Evolutionary conservation across 768 basidiomycete species (phyloP).

Genomic region (Hericium alpestre): DNA sequence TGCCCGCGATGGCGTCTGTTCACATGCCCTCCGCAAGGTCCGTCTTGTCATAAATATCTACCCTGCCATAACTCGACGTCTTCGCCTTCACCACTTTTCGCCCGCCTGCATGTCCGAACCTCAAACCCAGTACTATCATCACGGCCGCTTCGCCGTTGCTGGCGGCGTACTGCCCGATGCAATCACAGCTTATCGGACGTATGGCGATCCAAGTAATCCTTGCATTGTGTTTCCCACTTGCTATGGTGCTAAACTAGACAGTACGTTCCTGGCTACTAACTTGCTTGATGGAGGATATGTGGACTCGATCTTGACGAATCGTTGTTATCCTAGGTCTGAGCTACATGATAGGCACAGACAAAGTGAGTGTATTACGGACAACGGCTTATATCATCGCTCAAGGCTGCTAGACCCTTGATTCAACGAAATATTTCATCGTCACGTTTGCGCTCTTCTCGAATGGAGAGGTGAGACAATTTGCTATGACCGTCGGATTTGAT

Average conservation of each 20-base stretch:
- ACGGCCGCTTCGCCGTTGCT: constrained; percentile 40
- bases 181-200: constrained; percentile 46
- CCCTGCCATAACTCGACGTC: too few species aligned
- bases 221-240: constrained; percentile 50
- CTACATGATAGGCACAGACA: constrained; percentile 39
- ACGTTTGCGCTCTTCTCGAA: constrained; percentile 49
- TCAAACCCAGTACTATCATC: constrained; percentile 35
- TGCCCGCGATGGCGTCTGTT: too few species aligned
- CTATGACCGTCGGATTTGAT: not conserved
- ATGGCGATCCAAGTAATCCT: constrained; percentile 40
- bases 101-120: not conserved
- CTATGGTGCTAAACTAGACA: constrained; percentile 42
- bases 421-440: constrained; percentile 42
- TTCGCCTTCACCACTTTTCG: too few species aligned
- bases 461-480: constrained; percentile 34
- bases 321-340: constrained; percentile 26
- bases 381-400: not conserved
- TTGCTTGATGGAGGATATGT: not conserved
- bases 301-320: too few species aligned
- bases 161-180: constrained; percentile 48
- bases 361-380: constrained; percentile 22
- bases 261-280: constrained; percentile 27
- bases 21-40: too few species aligned
- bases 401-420: constrained; percentile 33
- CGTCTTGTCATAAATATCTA: too few species aligned